A percentile compares a stretch with the other conserved stretches of the same genome.
Conservation (phyloP, 768 basidiomycete species). For the Agrocybe chaxingu region DNA sequence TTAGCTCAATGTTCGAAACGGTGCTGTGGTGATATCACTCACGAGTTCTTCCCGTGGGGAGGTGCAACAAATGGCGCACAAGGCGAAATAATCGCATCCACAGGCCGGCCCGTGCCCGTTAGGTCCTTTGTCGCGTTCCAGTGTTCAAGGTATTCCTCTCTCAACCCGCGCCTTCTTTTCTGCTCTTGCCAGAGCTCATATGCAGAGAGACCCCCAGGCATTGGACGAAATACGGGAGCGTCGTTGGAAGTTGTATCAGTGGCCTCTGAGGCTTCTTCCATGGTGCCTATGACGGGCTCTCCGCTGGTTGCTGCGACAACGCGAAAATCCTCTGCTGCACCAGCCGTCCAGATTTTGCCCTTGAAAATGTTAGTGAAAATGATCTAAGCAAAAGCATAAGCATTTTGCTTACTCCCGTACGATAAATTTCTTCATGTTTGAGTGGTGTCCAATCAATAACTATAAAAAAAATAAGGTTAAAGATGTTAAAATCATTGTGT, state of each 20-base stretch:
- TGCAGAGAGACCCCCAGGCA: conserved; percentile 35
- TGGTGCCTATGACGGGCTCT: conserved; percentile 54
- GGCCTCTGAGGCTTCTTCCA: conserved; percentile 32
- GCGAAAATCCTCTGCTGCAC: conserved; percentile 43
- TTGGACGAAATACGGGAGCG: conserved; percentile 21
- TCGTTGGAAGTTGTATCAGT: conserved; percentile 4
- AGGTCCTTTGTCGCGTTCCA: conserved; percentile 51
- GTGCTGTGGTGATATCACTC: no score
- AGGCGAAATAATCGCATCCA: conserved; percentile 74
- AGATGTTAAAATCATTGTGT: not conserved
- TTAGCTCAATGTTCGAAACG: no score
- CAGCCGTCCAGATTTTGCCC: conserved; percentile 44
- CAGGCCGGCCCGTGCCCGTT: conserved; percentile 68
- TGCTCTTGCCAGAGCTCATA: conserved; percentile 71
- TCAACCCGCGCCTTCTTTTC: conserved; percentile 42
- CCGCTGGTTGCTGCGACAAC: conserved; percentile 34
- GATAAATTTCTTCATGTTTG: conserved; percentile 45
- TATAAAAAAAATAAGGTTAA: conserved; percentile 17
- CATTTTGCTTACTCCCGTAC: conserved; percentile 32
- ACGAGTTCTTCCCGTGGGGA: conserved; percentile 53
- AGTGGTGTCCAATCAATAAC: conserved; percentile 70
- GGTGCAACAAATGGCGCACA: conserved; percentile 56
- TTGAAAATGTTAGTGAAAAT: conserved; percentile 14
- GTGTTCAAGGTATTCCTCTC: conserved; percentile 55
- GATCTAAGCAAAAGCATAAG: not conserved